phyloP scores from a whole-genome alignment of 345 rosid species.

The Ricinus communis region DNA sequence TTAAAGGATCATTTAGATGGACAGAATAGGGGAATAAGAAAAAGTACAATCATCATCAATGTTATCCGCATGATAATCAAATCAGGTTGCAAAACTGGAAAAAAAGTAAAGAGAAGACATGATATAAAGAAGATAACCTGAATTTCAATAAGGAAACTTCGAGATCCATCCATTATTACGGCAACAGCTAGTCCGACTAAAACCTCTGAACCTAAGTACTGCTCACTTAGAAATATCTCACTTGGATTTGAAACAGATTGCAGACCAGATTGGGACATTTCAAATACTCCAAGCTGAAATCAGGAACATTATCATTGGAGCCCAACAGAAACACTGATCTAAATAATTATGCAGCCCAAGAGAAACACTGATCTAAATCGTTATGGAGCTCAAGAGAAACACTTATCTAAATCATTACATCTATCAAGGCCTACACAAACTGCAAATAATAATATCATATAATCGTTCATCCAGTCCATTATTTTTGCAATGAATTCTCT shows the following conservation, averaged over 20 bases:
- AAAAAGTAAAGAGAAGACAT: too few relatives aligned
- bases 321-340: not conserved
- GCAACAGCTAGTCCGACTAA: constrained; percentile 91
- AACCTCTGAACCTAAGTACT: constrained; percentile 67
- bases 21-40: not conserved
- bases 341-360: too few relatives aligned
- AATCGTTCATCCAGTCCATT: not conserved
- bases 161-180: constrained; percentile 85
- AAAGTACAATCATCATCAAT: not conserved
- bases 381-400: too few relatives aligned
- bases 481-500: not conserved
- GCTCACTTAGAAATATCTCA: constrained; percentile 75
- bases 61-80: too few relatives aligned
- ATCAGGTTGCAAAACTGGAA: too few relatives aligned
- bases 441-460: not conserved
- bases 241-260: constrained; percentile 76
- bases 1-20: not conserved
- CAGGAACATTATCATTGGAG: constrained; percentile 13
- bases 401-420: not conserved
- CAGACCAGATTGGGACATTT: constrained; percentile 79
- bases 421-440: constrained; percentile 10
- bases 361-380: too few relatives aligned
- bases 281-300: constrained; percentile 86
- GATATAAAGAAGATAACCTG: constrained; percentile 45
- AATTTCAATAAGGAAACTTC: constrained; percentile 82